Conservation (phyloP, 768 basidiomycete species). For the Rhizopogon sp. region DNA sequence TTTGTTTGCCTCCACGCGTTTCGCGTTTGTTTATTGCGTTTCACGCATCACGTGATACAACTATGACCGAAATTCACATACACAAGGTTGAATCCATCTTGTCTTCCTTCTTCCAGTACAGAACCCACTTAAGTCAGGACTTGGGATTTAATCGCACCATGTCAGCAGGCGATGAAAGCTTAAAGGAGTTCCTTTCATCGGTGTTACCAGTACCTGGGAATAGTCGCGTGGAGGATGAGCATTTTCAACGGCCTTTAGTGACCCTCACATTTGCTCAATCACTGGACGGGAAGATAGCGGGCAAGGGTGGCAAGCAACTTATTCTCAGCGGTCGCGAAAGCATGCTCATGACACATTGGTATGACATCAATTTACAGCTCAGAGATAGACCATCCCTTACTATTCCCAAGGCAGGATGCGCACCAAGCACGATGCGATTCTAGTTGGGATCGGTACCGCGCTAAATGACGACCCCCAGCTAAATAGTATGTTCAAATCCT, state of each 20-base stretch:
- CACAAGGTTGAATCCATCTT: no score
- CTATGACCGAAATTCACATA: no score
- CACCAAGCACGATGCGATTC: constrained; percentile 87
- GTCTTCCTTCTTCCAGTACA: no score
- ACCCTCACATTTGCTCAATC: constrained; percentile 86
- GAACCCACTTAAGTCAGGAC: no score
- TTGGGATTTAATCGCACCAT: neutral
- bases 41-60: neutral
- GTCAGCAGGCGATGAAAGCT: neutral
- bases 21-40: neutral
- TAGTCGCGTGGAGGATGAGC: constrained; percentile 6
- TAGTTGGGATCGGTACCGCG: constrained; percentile 87
- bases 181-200: constrained; percentile 18
- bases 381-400: constrained; percentile 1
- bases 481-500: constrained; percentile 54
- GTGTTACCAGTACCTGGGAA: constrained; percentile 15
- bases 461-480: constrained; percentile 91
- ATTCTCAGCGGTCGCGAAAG: constrained; percentile 81
- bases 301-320: constrained; percentile 65
- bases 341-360: constrained; percentile 95
- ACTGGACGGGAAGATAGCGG: constrained; percentile 85
- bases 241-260: constrained; percentile 46
- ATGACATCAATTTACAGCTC: constrained; percentile 13
- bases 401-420: constrained; percentile 60
- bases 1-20: neutral